These are phyloP conservation scores for Botrytis hyacinthi DNA, from an alignment of 2,329 filamentous ascomycete genomes.

Conservation along the genomic window DNA sequence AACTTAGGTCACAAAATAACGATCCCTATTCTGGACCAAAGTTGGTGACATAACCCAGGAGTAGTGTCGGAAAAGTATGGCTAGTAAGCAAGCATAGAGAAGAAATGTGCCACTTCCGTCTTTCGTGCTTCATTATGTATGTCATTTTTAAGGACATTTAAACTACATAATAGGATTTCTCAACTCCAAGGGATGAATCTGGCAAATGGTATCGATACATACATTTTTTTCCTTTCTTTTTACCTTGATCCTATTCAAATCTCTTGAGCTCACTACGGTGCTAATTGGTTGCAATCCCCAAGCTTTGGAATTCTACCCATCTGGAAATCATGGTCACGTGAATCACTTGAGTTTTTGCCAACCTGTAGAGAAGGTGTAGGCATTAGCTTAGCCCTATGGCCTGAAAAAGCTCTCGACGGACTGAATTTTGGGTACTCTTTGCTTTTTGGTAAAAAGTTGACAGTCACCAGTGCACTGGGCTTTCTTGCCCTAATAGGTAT, in stretches of 20 bases:
- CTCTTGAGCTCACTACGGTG: not conserved
- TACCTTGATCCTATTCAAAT: no score
- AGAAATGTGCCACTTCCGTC: not conserved
- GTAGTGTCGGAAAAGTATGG: not conserved
- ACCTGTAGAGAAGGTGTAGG: not conserved
- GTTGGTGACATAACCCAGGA: not conserved
- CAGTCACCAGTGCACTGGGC: no score
- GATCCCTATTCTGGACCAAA: not conserved
- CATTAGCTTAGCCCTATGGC: not conserved
- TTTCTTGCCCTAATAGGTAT: not conserved
- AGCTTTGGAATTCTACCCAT: fast-evolving
- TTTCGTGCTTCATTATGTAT: not conserved
- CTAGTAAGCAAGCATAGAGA: not conserved
- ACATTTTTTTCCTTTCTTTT: not conserved
- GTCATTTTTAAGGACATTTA: no score
- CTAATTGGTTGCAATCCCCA: not conserved
- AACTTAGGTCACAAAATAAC: not conserved
- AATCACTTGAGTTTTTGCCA: not conserved
- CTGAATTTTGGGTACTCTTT: no score
- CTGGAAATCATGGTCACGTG: not conserved
- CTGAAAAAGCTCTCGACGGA: not conserved
- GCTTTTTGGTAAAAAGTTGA: no score
- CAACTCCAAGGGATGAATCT: no score
- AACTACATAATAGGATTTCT: not conserved
- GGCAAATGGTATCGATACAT: not conserved